Percentiles rank a stretch among this genome's conserved stretches.
These are phyloP conservation scores for Microbotryum scabiosae DNA, from an alignment of 1,284 basidiomycete species.

Conservation along the genomic window DNA sequence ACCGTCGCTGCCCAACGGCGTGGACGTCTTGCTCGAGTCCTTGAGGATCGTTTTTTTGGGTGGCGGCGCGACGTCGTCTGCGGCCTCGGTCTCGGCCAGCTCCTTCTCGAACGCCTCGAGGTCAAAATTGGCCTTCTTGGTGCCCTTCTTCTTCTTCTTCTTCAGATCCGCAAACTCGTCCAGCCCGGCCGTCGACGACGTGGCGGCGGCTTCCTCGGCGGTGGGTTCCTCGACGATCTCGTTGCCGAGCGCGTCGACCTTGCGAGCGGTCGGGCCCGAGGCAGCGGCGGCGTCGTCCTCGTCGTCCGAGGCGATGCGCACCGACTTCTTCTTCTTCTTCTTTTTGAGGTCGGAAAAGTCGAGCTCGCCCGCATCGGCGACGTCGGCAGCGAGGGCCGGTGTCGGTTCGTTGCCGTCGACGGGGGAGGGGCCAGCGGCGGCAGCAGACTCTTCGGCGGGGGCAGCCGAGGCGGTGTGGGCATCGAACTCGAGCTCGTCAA, in stretches of 20 bases:
- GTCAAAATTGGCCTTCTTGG: conserved; percentile 45
- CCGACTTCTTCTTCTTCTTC: conserved; percentile 46
- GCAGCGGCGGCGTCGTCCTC: conserved; percentile 8
- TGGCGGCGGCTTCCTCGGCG: conserved; percentile 37
- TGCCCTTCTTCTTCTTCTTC: conserved; percentile 44
- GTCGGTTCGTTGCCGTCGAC: conserved; percentile 11
- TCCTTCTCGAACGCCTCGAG: conserved; percentile 77
- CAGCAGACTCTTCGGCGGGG: conserved; percentile 43
- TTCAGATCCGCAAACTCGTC: conserved; percentile 41
- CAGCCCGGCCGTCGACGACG: conserved; percentile 30
- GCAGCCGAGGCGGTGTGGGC: conserved; percentile 15
- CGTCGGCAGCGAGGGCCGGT: conserved; percentile 25
- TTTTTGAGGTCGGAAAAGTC: conserved; percentile 46
- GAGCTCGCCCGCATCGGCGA: conserved; percentile 36
- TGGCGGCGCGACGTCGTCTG: conserved; percentile 9
- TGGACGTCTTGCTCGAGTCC: conserved; percentile 8
- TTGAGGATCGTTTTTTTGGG: conserved; percentile 15
- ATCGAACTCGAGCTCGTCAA: conserved; percentile 45
- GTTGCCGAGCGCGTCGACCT: conserved; percentile 53
- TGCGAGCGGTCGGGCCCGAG: conserved; percentile 2
- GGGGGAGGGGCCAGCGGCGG: conserved; percentile 56
- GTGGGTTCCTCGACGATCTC: conserved; percentile 66
- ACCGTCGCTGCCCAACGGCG: conserved; percentile 35
- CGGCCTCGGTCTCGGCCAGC: conserved; percentile 48
- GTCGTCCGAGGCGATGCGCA: conserved; percentile 23